phyloP scores from a whole-genome alignment of 306 rosid species.

The Glycine tomentella region DNA sequence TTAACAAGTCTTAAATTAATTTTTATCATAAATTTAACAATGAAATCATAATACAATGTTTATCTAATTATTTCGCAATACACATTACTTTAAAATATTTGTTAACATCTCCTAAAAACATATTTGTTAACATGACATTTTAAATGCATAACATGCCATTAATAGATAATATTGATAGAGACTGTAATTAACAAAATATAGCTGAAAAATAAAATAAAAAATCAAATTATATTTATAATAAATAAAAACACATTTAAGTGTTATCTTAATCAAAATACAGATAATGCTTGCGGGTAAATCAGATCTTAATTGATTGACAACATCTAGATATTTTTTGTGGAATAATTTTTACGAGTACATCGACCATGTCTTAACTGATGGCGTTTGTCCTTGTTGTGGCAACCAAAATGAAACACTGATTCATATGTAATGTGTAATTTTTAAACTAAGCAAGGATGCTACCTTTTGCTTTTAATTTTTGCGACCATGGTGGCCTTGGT shows the following conservation, averaged over 20 bases:
- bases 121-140: not conserved
- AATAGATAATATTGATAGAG: not conserved
- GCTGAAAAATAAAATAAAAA: not conserved
- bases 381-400: not conserved
- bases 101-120: no score
- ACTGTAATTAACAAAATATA: not conserved
- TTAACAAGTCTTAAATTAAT: no score
- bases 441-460: not conserved
- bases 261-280: not conserved
- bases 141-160: not conserved
- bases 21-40: no score
- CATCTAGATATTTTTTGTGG: not conserved
- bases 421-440: not conserved
- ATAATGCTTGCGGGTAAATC: not conserved
- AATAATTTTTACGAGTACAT: not conserved
- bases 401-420: not conserved
- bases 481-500: slow-evolving; percentile 1
- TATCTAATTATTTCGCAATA: no score
- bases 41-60: no score
- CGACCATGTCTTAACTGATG: not conserved
- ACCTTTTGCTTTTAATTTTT: not conserved
- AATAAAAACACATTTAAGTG: not conserved
- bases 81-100: no score
- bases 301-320: not conserved
- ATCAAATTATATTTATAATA: no score